Conservation (phyloP, 2,329 filamentous ascomycete genomes). For the Alternaria postmessia region DNA sequence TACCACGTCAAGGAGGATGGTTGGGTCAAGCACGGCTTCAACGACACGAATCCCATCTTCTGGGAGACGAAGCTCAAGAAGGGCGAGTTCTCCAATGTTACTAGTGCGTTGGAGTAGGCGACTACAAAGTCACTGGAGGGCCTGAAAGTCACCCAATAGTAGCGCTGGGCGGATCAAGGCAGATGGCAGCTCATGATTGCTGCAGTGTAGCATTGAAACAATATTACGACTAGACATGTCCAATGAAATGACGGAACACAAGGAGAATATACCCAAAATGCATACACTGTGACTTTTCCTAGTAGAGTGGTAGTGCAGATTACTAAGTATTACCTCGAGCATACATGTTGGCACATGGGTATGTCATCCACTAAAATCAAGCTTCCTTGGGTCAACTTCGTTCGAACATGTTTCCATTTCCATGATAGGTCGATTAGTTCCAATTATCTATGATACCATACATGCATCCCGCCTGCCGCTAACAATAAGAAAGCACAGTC, state of each 20-base stretch:
- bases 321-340: background rate
- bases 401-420: slow-evolving; percentile 8
- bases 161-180: background rate
- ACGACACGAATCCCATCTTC: slow-evolving; percentile 98
- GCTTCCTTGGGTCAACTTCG: background rate
- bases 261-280: background rate
- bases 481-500: slow-evolving; percentile 1
- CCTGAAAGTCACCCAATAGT: background rate
- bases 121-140: background rate
- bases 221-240: slow-evolving; percentile 16
- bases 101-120: slow-evolving; percentile 71
- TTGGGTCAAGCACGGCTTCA: slow-evolving; percentile 99
- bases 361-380: background rate
- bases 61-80: slow-evolving; percentile 99
- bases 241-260: slow-evolving; percentile 17
- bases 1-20: slow-evolving; percentile 99
- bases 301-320: background rate
- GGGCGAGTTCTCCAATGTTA: slow-evolving; percentile 97
- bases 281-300: background rate
- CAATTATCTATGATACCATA: background rate
- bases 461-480: background rate
- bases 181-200: slow-evolving; percentile 1
- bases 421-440: slow-evolving; percentile 1
- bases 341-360: background rate
- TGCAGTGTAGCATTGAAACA: background rate